A percentile compares a stretch with the other conserved stretches of the same genome.
These are phyloP conservation scores for Saccharomycopsis fodiens DNA, from an alignment of 805 yeast genomes.

Conservation along the genomic window DNA sequence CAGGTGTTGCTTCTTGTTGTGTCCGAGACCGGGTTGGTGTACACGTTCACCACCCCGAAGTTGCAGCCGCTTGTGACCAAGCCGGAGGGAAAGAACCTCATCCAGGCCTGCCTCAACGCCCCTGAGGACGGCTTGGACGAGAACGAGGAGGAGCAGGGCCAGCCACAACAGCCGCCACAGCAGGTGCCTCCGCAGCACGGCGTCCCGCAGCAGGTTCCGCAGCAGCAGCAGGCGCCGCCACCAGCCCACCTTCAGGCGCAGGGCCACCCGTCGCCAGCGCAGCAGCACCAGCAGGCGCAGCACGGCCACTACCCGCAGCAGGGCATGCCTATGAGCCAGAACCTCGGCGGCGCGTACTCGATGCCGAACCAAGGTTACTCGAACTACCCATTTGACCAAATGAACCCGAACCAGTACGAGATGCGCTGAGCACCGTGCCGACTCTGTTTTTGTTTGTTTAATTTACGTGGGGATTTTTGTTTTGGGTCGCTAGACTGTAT, in stretches of 20 bases:
- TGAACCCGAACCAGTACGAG: constrained; percentile 1
- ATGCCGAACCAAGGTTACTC: constrained; percentile 14
- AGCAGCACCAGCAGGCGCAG: constrained; percentile 24
- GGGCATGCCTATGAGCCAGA: constrained; percentile 10
- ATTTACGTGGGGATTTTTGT: neutral
- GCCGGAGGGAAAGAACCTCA: constrained; percentile 93
- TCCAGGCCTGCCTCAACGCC: constrained; percentile 94
- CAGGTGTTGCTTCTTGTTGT: constrained; percentile 93
- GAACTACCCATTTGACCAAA: constrained; percentile 12
- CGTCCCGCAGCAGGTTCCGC: constrained; percentile 29
- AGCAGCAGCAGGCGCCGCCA: constrained; percentile 26
- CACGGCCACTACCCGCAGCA: constrained; percentile 16
- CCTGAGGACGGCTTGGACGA: constrained; percentile 78
- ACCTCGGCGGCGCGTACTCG: constrained; percentile 6
- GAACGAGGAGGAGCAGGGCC: constrained; percentile 47
- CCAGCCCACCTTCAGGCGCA: constrained; percentile 29
- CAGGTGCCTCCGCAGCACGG: constrained; percentile 29
- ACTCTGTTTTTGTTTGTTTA: neutral
- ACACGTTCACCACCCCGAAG: constrained; percentile 98
- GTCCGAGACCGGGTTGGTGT: constrained; percentile 96
- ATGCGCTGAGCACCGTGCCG: neutral
- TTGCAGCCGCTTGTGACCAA: constrained; percentile 96
- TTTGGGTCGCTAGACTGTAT: neutral
- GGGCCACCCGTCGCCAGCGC: constrained; percentile 25
- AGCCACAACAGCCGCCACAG: constrained; percentile 27